Evolutionary conservation across 1,284 basidiomycete species (phyloP).

Genomic region (Moesziomyces sp.): DNA sequence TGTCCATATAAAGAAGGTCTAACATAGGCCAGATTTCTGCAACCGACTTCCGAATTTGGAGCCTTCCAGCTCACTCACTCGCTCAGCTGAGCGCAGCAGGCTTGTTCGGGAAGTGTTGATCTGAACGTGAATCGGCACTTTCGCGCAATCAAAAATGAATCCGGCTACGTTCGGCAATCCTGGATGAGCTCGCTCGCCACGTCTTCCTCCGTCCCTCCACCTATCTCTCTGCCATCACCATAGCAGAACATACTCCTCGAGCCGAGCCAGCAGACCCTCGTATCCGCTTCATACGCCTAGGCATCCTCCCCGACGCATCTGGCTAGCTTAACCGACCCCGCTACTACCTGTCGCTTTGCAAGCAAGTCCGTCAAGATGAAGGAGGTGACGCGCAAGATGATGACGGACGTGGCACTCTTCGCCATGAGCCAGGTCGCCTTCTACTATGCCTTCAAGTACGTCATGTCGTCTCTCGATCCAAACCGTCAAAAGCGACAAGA

Average conservation of each 20-base stretch:
- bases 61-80: conserved; percentile 18
- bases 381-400: conserved; percentile 62
- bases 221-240: too few relatives aligned
- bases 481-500: conserved; percentile 65
- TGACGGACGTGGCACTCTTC: conserved; percentile 62
- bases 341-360: neutral
- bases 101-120: neutral
- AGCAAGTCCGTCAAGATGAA: conserved; percentile 40
- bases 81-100: neutral
- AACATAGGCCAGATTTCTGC: neutral
- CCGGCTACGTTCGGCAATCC: conserved; percentile 17
- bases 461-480: conserved; percentile 68
- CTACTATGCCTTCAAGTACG: conserved; percentile 69
- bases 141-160: neutral
- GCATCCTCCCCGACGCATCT: too few relatives aligned
- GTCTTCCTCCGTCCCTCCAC: conserved; percentile 1
- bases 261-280: too few relatives aligned
- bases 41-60: neutral
- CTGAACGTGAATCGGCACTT: neutral
- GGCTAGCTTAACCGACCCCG: neutral
- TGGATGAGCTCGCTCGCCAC: neutral
- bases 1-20: neutral
- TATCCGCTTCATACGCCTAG: too few relatives aligned
- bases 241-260: neutral
- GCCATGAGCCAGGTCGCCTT: conserved; percentile 67